phyloP scores from a whole-genome alignment of 139 green algal species.

The Auxenochlorella pyrenoidosa region DNA sequence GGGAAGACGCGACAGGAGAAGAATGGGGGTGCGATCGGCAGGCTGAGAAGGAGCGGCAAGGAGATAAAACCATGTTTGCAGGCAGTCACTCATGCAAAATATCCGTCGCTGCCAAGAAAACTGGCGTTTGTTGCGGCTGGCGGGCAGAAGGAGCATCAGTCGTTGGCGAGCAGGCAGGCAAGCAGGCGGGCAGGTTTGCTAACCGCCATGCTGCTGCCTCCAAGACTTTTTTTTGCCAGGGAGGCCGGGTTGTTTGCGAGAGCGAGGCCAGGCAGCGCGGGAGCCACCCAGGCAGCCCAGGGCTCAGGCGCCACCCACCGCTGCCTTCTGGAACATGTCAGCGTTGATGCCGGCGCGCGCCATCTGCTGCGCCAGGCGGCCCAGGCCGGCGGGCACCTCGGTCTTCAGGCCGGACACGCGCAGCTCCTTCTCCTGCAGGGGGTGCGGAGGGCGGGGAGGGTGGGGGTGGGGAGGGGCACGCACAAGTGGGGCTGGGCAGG shows the following conservation, averaged over 20 bases:
- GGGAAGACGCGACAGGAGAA: background rate
- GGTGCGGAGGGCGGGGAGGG: background rate
- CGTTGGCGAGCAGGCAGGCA: background rate
- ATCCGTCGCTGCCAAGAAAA: background rate
- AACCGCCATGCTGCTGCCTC: background rate
- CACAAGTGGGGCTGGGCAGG: background rate
- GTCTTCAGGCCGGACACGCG: background rate
- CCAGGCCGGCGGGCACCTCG: background rate
- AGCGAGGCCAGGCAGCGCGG: background rate
- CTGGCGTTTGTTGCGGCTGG: too few relatives aligned
- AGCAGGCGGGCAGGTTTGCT: background rate
- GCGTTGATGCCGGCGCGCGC: slow-evolving; percentile 39
- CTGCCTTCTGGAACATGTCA: slow-evolving; percentile 36
- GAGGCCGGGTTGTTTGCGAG: background rate
- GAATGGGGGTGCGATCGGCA: background rate
- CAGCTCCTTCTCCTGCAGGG: slow-evolving; percentile 19
- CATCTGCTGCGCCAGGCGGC: slow-evolving; percentile 18
- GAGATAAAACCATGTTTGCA: background rate
- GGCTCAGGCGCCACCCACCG: slow-evolving; percentile 19
- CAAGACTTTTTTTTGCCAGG: background rate
- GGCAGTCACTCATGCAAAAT: background rate
- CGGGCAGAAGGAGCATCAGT: background rate
- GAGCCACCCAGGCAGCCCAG: background rate
- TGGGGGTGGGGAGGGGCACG: background rate
- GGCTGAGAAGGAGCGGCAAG: background rate